A percentile compares a stretch with the other conserved stretches of the same genome.
Evolutionary conservation across 2,329 filamentous ascomycete species (phyloP).

Genomic region (Fusarium sp.): DNA sequence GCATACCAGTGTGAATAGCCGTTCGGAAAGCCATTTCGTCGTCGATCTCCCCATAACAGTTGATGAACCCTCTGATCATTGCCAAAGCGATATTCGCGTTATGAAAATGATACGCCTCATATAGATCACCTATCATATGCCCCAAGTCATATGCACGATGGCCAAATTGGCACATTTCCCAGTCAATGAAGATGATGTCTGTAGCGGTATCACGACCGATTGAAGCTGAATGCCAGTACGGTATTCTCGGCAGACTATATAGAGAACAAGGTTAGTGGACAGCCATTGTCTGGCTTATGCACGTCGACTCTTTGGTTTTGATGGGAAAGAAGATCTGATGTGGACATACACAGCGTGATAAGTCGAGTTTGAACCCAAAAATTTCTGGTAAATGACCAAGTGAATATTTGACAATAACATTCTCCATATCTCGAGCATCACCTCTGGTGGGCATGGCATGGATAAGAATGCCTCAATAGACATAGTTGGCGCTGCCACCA

Average conservation of each 20-base stretch:
- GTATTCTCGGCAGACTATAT: not conserved
- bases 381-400: not conserved
- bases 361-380: not conserved
- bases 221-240: too few species aligned
- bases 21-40: not conserved
- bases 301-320: not conserved
- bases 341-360: not conserved
- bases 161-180: not conserved
- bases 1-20: not conserved
- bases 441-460: not conserved
- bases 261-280: too few species aligned
- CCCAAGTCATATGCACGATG: not conserved
- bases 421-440: not conserved
- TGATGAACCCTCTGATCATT: not conserved
- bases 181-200: not conserved
- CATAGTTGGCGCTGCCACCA: not conserved
- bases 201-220: too few species aligned
- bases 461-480: not conserved
- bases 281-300: not conserved
- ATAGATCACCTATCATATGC: not conserved
- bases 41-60: not conserved
- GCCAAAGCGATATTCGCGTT: not conserved
- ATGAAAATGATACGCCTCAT: not conserved
- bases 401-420: not conserved
- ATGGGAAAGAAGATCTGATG: not conserved